Conservation (phyloP, 2,329 filamentous ascomycete genomes). For the Immersiporthe knoxdaviesiana region DNA sequence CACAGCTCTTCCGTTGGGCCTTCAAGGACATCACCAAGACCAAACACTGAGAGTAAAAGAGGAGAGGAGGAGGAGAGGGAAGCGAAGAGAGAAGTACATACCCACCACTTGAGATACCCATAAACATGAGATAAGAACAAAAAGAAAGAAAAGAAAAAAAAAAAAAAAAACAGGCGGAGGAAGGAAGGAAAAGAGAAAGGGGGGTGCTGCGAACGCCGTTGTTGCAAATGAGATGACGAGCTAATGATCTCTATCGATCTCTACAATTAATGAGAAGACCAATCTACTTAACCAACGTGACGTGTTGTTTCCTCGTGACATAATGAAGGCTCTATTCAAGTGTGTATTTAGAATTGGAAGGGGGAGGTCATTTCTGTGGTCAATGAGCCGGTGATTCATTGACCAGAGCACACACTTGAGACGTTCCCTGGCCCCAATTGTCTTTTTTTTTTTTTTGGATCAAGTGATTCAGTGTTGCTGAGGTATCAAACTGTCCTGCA, state of each 20-base stretch:
- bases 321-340: too few relatives aligned
- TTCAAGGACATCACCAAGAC: constrained; percentile 10
- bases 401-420: not conserved
- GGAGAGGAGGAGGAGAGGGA: not conserved
- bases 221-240: constrained; percentile 11
- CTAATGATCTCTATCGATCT: constrained; percentile 7
- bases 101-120: constrained; percentile 9
- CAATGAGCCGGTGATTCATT: not conserved
- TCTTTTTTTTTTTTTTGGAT: not conserved
- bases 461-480: not conserved
- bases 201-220: not conserved
- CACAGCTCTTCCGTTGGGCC: constrained; percentile 18
- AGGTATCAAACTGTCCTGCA: not conserved
- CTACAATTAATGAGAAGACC: constrained; percentile 12
- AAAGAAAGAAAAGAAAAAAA: not conserved
- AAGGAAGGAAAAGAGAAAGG: not conserved
- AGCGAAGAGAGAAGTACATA: not conserved
- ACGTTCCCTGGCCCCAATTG: not conserved
- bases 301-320: not conserved
- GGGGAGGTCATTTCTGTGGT: not conserved
- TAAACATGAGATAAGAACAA: not conserved
- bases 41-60: not conserved
- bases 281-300: not conserved
- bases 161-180: not conserved
- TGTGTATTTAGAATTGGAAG: too few relatives aligned